Evolutionary conservation across 345 rosid genomes (phyloP).

Genomic region (Dipteronia dyeriana): DNA sequence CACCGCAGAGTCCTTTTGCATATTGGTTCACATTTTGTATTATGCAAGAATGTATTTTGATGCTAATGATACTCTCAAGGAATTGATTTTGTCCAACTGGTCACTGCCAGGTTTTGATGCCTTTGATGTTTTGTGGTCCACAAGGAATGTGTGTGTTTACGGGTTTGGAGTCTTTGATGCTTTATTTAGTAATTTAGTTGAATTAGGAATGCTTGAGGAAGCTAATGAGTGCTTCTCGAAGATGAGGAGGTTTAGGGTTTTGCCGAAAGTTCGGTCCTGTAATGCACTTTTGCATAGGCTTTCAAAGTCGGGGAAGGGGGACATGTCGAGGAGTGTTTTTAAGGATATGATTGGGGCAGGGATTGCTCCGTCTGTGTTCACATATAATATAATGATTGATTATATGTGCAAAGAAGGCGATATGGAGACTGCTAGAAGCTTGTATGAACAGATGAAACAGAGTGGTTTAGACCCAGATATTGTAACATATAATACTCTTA

Average conservation of each 20-base stretch:
- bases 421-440: constrained; percentile 41
- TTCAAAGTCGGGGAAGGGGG: constrained; percentile 39
- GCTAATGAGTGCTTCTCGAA: constrained; percentile 52
- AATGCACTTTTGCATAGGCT: constrained; percentile 57
- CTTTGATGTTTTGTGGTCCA: constrained; percentile 68
- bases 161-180: constrained; percentile 80
- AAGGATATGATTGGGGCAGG: constrained; percentile 58
- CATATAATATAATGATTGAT: constrained; percentile 69
- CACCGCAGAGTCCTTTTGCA: constrained; percentile 48
- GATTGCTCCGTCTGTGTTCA: constrained; percentile 50
- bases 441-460: constrained; percentile 61
- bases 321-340: constrained; percentile 40
- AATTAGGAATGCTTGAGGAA: constrained; percentile 61
- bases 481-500: constrained; percentile 70
- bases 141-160: constrained; percentile 52
- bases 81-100: constrained; percentile 36
- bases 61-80: constrained; percentile 51
- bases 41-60: constrained; percentile 55
- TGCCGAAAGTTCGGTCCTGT: constrained; percentile 68
- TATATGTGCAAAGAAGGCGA: constrained; percentile 69
- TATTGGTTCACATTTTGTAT: constrained; percentile 58
- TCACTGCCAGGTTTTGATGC: constrained; percentile 38
- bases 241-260: constrained; percentile 58
- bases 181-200: constrained; percentile 65
- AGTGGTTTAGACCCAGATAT: constrained; percentile 56